Evolutionary conservation across 78 protist genomes (phyloP).

Genomic region (Pelomyxa schiedti): DNA sequence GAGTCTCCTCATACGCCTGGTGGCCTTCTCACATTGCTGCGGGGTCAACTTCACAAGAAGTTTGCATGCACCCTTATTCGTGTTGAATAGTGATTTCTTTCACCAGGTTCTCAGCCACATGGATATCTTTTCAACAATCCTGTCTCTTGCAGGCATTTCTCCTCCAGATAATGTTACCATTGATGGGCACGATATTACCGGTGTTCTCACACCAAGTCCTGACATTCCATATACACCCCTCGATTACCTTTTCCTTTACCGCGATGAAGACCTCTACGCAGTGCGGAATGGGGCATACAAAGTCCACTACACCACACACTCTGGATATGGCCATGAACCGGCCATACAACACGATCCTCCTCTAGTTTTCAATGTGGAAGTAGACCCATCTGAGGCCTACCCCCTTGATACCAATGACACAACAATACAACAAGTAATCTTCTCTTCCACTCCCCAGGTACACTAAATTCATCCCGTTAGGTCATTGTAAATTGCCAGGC

Average conservation of each 20-base stretch:
- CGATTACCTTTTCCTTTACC: neutral
- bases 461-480: too few relatives aligned
- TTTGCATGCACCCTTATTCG: too few relatives aligned
- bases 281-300: conserved; percentile 11
- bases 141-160: neutral
- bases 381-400: neutral
- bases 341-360: conserved; percentile 1
- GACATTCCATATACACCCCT: too few relatives aligned
- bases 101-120: neutral
- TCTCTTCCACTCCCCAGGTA: too few relatives aligned
- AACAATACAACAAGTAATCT: too few relatives aligned
- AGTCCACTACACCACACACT: conserved; percentile 1
- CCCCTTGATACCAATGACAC: too few relatives aligned
- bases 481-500: too few relatives aligned
- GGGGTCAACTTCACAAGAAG: too few relatives aligned
- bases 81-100: neutral
- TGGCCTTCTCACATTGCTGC: too few relatives aligned
- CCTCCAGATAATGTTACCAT: neutral
- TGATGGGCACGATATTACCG: neutral
- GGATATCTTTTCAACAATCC: conserved; percentile 13
- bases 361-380: neutral
- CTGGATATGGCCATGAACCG: neutral
- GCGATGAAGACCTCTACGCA: conserved; percentile 5
- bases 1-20: too few relatives aligned
- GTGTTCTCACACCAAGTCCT: neutral